Evolutionary conservation across 208 protist genomes (phyloP), one percentile per base, ranked within the genome.

Genomic region (Ichthyophonus hoferi): DNA sequence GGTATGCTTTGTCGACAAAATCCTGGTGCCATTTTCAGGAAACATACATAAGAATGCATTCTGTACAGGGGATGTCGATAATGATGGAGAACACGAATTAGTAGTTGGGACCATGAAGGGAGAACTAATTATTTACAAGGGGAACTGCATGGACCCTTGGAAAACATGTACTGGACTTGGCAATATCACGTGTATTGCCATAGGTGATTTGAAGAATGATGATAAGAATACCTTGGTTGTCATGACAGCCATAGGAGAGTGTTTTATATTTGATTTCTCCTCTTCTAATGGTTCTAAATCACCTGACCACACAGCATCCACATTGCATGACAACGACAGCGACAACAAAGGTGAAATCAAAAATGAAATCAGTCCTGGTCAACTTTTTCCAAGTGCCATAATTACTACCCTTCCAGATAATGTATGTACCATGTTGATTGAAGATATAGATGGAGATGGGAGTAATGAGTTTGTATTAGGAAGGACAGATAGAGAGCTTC

Each of bases 391-490:
- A 24, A 67, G 24, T 24, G 50, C 50, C 14, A 24, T 67, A 67
- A 67, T 67, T n/a, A 67, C 50, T 58, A 12, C 7, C 1, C 40
- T 87, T 79, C 50, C 84, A 1, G 33, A 67, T 17, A 87, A 87
- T 87, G 84, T 42, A 1, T 3, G 40, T 3, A 3, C 84, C 1
- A 2, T 87, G 84, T 41, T 87, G 2, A 42, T 87, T 33, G 40
- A 31, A 7, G 84, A 87, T 35, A 42, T 87, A 24, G 84, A 87
- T 79, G 84, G 84, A 2, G 84, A 87, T n/a, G 84, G 84, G 39
- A 12, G 41, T n/a, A 79, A 79, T 3, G 84, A 87, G 84, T 76
- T 87, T 38, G 84, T 87, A 7, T 24, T 87, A 2, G 84, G 84
- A 35, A 43, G 84, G 34, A 87, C 84, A 33, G 84, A 87, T 42